Evolutionary conservation across 495 filamentous ascomycete genomes (phyloP).

Genomic region (Lichenothelia convexa): DNA sequence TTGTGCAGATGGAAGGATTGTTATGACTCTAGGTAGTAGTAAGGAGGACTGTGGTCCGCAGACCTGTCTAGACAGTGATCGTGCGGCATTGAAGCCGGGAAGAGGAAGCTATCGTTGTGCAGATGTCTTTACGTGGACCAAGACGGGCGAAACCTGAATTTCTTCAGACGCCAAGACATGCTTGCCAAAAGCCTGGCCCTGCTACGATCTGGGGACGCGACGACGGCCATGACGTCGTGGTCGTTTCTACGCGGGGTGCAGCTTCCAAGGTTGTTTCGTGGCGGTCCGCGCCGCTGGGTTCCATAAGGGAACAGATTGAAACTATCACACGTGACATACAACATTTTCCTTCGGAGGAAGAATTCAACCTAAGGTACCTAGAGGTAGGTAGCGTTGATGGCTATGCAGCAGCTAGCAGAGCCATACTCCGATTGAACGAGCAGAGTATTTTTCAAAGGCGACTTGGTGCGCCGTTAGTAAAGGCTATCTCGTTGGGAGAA

Average conservation of each 20-base stretch:
- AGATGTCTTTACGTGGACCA: not conserved
- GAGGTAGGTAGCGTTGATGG: too few relatives aligned
- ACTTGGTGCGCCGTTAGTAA: too few relatives aligned
- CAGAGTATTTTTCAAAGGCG: too few relatives aligned
- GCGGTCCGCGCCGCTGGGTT: not conserved
- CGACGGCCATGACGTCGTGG: not conserved
- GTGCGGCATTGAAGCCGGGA: not conserved
- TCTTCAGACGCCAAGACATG: not conserved
- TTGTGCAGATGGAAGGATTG: constrained; percentile 2
- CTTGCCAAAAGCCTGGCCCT: not conserved
- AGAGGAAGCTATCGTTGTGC: too few relatives aligned
- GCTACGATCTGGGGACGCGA: not conserved
- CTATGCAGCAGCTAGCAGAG: too few relatives aligned
- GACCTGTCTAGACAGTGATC: not conserved
- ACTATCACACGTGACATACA: too few relatives aligned
- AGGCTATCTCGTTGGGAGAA: too few relatives aligned
- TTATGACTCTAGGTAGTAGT: not conserved
- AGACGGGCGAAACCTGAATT: not conserved
- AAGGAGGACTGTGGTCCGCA: not conserved
- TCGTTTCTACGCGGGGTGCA: not conserved
- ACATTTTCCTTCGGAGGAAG: not conserved
- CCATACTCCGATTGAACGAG: too few relatives aligned
- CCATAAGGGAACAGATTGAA: too few relatives aligned
- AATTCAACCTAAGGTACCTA: too few relatives aligned
- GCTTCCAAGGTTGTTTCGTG: not conserved